Conservation (phyloP, 352 stramenopile species). For the Globisporangium nodosum region DNA sequence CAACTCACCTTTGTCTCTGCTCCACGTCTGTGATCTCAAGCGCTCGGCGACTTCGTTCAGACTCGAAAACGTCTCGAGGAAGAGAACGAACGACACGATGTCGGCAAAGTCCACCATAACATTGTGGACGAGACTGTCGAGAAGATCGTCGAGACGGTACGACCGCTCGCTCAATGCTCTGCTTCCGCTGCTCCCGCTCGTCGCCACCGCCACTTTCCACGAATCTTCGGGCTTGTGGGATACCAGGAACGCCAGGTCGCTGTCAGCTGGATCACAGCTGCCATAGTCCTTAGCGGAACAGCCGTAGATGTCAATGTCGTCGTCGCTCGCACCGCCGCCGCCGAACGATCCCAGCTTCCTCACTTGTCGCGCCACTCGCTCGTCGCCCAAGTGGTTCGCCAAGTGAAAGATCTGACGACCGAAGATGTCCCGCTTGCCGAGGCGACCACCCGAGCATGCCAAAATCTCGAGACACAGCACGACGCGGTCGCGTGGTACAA, state of each 20-base stretch:
- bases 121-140: constrained; percentile 24
- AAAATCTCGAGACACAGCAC: constrained; percentile 52
- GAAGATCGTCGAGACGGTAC: constrained; percentile 26
- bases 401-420: constrained; percentile 55
- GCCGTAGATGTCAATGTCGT: constrained; percentile 59
- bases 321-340: constrained; percentile 7
- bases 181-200: background rate
- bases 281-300: constrained; percentile 54
- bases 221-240: constrained; percentile 24
- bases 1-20: constrained; percentile 35
- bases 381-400: constrained; percentile 34
- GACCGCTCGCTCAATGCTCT: constrained; percentile 16
- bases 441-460: constrained; percentile 31
- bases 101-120: constrained; percentile 52
- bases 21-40: constrained; percentile 39
- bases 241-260: constrained; percentile 19
- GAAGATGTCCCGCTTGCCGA: constrained; percentile 59
- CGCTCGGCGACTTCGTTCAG: constrained; percentile 54
- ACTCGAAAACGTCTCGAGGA: constrained; percentile 62
- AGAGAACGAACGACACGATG: constrained; percentile 61
- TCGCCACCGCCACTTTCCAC: constrained; percentile 8
- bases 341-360: constrained; percentile 22
- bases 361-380: constrained; percentile 25
- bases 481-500: constrained; percentile 17
- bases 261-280: constrained; percentile 21